These are phyloP conservation scores for Conticribra weissflogii DNA, from an alignment of 108 stramenopile genomes.

Conservation along the genomic window DNA sequence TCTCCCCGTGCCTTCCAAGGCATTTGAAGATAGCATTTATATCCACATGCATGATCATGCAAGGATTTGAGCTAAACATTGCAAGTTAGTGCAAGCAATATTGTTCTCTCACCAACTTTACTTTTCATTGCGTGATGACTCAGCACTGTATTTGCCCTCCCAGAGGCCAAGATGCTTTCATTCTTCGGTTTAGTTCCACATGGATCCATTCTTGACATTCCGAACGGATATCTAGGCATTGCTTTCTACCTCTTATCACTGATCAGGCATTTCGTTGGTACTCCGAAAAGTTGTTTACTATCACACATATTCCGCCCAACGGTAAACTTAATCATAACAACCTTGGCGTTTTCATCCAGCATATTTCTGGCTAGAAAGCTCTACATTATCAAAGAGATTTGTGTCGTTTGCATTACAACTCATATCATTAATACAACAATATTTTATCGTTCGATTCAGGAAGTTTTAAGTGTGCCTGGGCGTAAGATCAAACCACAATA, in stretches of 20 bases:
- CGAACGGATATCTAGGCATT: conserved; percentile 72
- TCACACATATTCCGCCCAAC: conserved; percentile 18
- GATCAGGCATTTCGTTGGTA: conserved; percentile 1
- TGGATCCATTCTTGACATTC: conserved; percentile 66
- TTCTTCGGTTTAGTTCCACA: conserved; percentile 77
- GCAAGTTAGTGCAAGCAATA: too few species aligned
- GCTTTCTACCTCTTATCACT: conserved; percentile 64
- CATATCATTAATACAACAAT: conserved; percentile 70
- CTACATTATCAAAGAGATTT: conserved; percentile 63
- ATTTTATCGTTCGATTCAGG: conserved; percentile 37
- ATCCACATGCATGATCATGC: too few species aligned
- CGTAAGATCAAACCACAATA: neutral
- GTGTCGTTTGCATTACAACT: conserved; percentile 74
- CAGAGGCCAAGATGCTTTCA: conserved; percentile 75
- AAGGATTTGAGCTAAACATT: too few species aligned
- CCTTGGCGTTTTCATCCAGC: conserved; percentile 56
- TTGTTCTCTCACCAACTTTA: neutral
- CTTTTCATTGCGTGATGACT: too few species aligned
- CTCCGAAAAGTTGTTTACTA: conserved; percentile 1
- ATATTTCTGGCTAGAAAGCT: conserved; percentile 70
- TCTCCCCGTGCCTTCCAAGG: conserved; percentile 18
- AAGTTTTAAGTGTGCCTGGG: neutral
- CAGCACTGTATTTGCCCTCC: conserved; percentile 71
- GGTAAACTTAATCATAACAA: conserved; percentile 42
- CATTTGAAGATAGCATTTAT: conserved; percentile 25